Evolutionary conservation across 2,329 filamentous ascomycete species (phyloP).

Genomic region (Hypoxylon sp.): DNA sequence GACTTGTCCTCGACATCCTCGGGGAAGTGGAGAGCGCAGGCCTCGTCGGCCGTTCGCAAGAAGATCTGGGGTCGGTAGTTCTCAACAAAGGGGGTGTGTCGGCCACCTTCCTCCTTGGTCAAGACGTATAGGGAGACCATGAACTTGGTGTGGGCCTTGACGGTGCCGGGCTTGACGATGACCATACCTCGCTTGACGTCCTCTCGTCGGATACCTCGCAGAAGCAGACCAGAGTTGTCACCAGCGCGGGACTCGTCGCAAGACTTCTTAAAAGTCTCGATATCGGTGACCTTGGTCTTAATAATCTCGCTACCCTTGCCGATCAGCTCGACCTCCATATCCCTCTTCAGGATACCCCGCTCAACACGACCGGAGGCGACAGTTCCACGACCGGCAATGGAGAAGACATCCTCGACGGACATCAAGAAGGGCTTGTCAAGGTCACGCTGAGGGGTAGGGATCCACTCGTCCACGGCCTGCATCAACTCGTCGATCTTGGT

Average conservation of each 20-base stretch:
- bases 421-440: constrained; percentile 99
- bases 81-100: constrained; percentile 92
- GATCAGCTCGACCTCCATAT: constrained; percentile 92
- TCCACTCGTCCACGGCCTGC: constrained; percentile 90
- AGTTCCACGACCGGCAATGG: constrained; percentile 91
- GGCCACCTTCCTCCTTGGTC: constrained; percentile 96
- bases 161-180: constrained; percentile 80
- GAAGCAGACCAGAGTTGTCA: constrained; percentile 96
- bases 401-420: constrained; percentile 95
- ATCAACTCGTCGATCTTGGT: constrained; percentile 92
- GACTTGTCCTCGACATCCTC: constrained; percentile 78
- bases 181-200: constrained; percentile 97
- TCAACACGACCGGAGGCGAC: constrained; percentile 97
- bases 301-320: constrained; percentile 83
- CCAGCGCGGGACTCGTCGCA: constrained; percentile 96
- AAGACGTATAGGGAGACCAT: constrained; percentile 96
- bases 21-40: constrained; percentile 82
- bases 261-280: constrained; percentile 99
- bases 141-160: constrained; percentile 91
- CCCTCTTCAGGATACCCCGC: constrained; percentile 92
- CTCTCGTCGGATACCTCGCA: constrained; percentile 95
- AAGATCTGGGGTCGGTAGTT: constrained; percentile 98
- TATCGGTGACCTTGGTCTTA: constrained; percentile 99
- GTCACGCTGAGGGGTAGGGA: constrained; percentile 92
- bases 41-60: constrained; percentile 89